Conservation (phyloP, 2,329 filamentous ascomycete genomes). For the Colletotrichum melonis region DNA sequence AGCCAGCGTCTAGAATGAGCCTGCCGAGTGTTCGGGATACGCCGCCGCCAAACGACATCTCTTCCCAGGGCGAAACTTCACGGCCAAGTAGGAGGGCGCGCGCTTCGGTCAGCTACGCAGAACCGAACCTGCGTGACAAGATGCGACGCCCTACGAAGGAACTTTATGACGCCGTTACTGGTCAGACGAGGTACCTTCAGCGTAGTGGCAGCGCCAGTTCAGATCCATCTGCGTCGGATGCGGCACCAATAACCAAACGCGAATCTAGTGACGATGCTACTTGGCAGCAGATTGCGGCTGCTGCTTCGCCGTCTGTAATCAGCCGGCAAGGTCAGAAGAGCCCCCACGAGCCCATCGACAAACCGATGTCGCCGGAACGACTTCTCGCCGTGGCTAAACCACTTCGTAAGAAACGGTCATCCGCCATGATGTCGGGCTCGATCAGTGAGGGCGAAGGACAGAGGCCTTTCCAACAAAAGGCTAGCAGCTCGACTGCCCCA, state of each 20-base stretch:
- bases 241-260: constrained; percentile 44
- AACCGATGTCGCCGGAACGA: constrained; percentile 43
- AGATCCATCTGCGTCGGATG: constrained; percentile 51
- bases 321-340: constrained; percentile 30
- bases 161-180: constrained; percentile 78
- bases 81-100: constrained; percentile 76
- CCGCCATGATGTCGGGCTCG: constrained; percentile 40
- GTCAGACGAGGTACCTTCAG: constrained; percentile 64
- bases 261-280: constrained; percentile 45
- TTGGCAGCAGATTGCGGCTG: constrained; percentile 45
- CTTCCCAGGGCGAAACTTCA: constrained; percentile 64
- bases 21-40: constrained; percentile 62
- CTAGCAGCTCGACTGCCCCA: background rate
- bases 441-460: constrained; percentile 27
- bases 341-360: constrained; percentile 56
- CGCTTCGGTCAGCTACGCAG: constrained; percentile 80
- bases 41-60: constrained; percentile 70
- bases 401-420: constrained; percentile 55
- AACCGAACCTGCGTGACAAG: constrained; percentile 84
- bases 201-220: constrained; percentile 45
- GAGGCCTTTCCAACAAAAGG: background rate
- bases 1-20: constrained; percentile 49
- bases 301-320: background rate
- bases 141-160: constrained; percentile 86
- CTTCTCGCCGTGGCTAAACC: constrained; percentile 48